phyloP scores from a whole-genome alignment of 257 asterid species.

The Ilex aquifolium region DNA sequence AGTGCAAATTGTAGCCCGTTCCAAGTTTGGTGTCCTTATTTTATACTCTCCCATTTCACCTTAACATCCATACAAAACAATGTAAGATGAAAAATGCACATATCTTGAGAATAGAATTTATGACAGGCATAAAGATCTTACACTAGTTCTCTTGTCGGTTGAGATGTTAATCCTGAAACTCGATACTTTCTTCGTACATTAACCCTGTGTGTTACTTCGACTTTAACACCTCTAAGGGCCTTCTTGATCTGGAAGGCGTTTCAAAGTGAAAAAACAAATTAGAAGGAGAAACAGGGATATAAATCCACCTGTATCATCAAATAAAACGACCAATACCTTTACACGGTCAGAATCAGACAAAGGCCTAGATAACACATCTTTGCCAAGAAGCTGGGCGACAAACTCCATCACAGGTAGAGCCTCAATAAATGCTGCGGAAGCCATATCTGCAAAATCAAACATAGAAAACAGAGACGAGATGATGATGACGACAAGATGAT shows the following conservation, averaged over 20 bases:
- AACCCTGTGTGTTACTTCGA: conserved; percentile 96
- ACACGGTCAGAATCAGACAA: conserved; percentile 89
- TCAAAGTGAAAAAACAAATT: background rate
- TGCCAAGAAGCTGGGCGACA: conserved; percentile 83
- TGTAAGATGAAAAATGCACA: too few relatives aligned
- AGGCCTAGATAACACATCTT: conserved; percentile 79
- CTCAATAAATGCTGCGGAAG: conserved; percentile 97
- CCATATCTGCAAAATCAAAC: conserved; percentile 61
- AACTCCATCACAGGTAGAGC: conserved; percentile 96
- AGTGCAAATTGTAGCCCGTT: background rate
- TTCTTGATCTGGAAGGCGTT: conserved; percentile 66
- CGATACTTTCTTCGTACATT: conserved; percentile 91
- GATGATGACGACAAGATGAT: background rate
- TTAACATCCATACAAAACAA: too few relatives aligned
- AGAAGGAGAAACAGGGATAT: background rate
- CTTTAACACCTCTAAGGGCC: conserved; percentile 97
- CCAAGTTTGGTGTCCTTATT: background rate
- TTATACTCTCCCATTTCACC: too few relatives aligned
- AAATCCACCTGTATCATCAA: background rate
- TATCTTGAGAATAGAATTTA: background rate
- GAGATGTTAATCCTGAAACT: conserved; percentile 88
- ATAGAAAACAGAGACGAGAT: conserved; percentile 2
- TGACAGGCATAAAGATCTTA: conserved; percentile 24
- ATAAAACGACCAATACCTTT: conserved; percentile 40
- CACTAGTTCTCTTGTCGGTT: conserved; percentile 95